Conservation (phyloP, 2,329 filamentous ascomycete species). For the Pezicula neosporulosa region DNA sequence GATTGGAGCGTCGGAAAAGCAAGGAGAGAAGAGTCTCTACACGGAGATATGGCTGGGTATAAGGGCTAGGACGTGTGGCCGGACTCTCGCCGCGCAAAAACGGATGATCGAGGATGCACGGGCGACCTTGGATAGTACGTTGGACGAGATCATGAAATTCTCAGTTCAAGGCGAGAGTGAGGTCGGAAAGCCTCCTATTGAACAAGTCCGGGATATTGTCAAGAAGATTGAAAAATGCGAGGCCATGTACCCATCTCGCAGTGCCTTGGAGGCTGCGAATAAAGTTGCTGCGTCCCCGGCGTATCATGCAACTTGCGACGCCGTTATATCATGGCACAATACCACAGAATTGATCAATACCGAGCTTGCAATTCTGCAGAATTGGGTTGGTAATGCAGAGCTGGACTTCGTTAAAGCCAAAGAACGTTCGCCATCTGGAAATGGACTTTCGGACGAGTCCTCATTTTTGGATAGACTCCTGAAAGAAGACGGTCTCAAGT, state of each 20-base stretch:
- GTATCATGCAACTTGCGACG: slow-evolving; percentile 80
- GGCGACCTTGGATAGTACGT: slow-evolving; percentile 63
- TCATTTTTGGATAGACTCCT: slow-evolving; percentile 92
- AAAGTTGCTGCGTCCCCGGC: slow-evolving; percentile 71
- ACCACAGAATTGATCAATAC: slow-evolving; percentile 95
- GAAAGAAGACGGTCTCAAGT: slow-evolving; percentile 93
- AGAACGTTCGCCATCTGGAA: slow-evolving; percentile 62
- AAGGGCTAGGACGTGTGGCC: slow-evolving; percentile 77
- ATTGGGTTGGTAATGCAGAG: slow-evolving; percentile 95
- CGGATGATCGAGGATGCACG: slow-evolving; percentile 86
- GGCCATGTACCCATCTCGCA: slow-evolving; percentile 76
- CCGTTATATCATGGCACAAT: slow-evolving; percentile 94
- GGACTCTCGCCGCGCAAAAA: slow-evolving; percentile 79
- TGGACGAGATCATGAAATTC: slow-evolving; percentile 90
- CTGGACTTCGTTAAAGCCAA: slow-evolving; percentile 83
- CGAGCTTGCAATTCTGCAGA: slow-evolving; percentile 84
- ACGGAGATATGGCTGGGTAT: slow-evolving; percentile 85
- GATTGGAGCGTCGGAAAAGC: slow-evolving; percentile 68
- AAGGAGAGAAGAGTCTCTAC: slow-evolving; percentile 65
- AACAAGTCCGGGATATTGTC: slow-evolving; percentile 88
- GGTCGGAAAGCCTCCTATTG: slow-evolving; percentile 75
- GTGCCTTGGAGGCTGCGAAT: slow-evolving; percentile 70
- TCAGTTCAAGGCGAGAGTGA: slow-evolving; percentile 92
- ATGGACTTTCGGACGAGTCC: slow-evolving; percentile 80
- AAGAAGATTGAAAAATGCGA: slow-evolving; percentile 88